Base-by-base conservation (phyloP, 2,329 filamentous ascomycete genomes). In the Mollisia scopiformis region DNA sequence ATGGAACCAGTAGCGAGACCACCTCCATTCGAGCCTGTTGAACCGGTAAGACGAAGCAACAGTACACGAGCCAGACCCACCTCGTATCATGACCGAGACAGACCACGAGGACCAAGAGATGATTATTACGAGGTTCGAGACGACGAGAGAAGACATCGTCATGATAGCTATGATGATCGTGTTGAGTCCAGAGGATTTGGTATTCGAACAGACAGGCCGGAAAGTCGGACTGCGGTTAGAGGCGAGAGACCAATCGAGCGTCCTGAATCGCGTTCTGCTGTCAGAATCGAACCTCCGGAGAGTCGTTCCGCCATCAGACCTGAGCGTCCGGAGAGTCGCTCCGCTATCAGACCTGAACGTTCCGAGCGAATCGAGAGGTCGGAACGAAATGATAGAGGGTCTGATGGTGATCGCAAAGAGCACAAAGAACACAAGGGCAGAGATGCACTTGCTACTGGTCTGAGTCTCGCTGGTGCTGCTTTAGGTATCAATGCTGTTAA, bases 391-490 rank as follows among this genome's bases (percentile, higher is more conserved):
- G 59, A 64, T 53, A 37, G 41, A 30, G 30, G 65, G 54, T 43
- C 57, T 41, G 25, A 60, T 30, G 58, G 64, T n/a, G 66, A 68
- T 54, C 57, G 59, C 8, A 57, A 61, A 35, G 68, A 73, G 6
- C 63, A 68, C 41, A 69, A 68, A 43, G 63, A 67, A 3, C 61
- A n/a, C n/a, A n/a, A n/a, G n/a, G n/a, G 69, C 60, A 43, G 25
- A 47, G 72, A 74, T 62, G 67, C 66, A 14, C 52, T 72, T 16
- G 67, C 72, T 19, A 66, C 71, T 11, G 69, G 72, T 27, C 62
- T 74, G 23, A 70, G 72, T 54, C 60, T 73, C 58, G 72, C 73
- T 43, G 69, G 68, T 28, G 70, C 69, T n/a, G 71, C 72, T 31
- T 58, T 74, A 23, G 69, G 73, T 16, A 50, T 74, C 13, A 69